phyloP scores from a whole-genome alignment of 495 filamentous ascomycete genomes.

The Ascodesmis nigricans region DNA sequence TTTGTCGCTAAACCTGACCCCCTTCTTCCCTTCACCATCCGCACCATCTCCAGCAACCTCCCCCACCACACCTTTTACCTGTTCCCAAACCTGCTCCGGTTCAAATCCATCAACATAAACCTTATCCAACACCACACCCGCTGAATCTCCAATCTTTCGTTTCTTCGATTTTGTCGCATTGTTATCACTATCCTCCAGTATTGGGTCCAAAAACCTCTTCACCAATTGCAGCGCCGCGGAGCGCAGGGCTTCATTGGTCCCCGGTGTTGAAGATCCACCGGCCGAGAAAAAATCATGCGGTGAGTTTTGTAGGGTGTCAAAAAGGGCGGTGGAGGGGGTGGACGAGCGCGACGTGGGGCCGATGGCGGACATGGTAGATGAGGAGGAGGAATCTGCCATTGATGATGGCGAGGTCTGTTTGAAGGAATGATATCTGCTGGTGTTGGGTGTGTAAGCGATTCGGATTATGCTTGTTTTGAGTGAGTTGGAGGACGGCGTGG shows the following conservation, averaged over 20 bases:
- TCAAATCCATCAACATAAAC: slow-evolving; percentile 75
- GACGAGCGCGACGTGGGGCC: not conserved
- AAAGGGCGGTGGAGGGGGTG: slow-evolving; percentile 1
- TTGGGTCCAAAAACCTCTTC: slow-evolving; percentile 20
- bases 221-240: slow-evolving; percentile 17
- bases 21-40: slow-evolving; percentile 9
- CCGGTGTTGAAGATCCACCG: too few species aligned
- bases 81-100: slow-evolving; percentile 80
- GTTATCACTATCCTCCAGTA: too few species aligned
- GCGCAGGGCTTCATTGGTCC: slow-evolving; percentile 11
- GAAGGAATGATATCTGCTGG: not conserved
- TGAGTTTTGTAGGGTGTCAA: slow-evolving; percentile 1
- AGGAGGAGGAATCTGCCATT: slow-evolving; percentile 5
- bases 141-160: slow-evolving; percentile 3
- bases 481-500: not conserved
- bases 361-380: not conserved
- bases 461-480: not conserved
- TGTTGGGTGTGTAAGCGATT: not conserved
- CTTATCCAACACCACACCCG: slow-evolving; percentile 24
- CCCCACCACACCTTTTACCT: slow-evolving; percentile 58
- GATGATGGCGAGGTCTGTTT: not conserved
- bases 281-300: slow-evolving; percentile 18
- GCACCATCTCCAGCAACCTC: slow-evolving; percentile 25
- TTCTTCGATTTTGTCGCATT: slow-evolving; percentile 6
- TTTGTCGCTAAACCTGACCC: slow-evolving; percentile 19